Evolutionary conservation across 202 grass and related monocot genomes (phyloP), one percentile per base, ranked within the genome.

Genomic region (Miscanthus sacchariflorus): DNA sequence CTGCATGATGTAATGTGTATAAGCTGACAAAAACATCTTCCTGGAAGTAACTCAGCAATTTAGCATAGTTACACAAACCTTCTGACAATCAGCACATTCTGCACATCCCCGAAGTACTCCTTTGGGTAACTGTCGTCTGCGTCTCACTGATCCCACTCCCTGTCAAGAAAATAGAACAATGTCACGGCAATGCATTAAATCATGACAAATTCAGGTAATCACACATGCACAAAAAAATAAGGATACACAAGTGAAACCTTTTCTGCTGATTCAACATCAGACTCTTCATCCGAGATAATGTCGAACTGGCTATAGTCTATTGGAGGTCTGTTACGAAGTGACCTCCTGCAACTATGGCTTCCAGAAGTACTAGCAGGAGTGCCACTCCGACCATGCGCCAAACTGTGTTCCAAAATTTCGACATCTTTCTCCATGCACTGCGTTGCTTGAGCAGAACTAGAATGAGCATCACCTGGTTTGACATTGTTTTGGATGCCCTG

Each of bases 51-150:
- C 21, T 72, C 9, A 38, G 13, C 35, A 67, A 87, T 38, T 54
- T 76, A 25, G 38, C 10, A 91, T 43, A 81, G 39, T 23, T 82
- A 61, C 82, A 79, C 13, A 10, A 64, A 96, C 93, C 82, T 98
- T 94, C 87, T 98, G 96, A 81, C 93, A 98, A 75, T 90, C 83
- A 81, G 82, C 79, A 52, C 96, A 98, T 71, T 89, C 63, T 54
- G 85, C 70, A 13, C 96, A 98, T 88, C 96, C 96, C 56, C 93
- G 96, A 85, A 98, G 69, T 89, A 98, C 93, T 66, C 93, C 93
- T 94, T 94, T 98, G 5, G 96, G 96, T 77, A 98, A 81, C 12
- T 88, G 82, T 21, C 88, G 86, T 14, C 72, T 71, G 48, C 70
- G 66, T 52, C 64, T 71, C 27, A 17, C 72, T 50, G 78, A 90